These are phyloP conservation scores for Euphorbia pulcherrima DNA, from an alignment of 345 rosid genomes.

Conservation along the genomic window DNA sequence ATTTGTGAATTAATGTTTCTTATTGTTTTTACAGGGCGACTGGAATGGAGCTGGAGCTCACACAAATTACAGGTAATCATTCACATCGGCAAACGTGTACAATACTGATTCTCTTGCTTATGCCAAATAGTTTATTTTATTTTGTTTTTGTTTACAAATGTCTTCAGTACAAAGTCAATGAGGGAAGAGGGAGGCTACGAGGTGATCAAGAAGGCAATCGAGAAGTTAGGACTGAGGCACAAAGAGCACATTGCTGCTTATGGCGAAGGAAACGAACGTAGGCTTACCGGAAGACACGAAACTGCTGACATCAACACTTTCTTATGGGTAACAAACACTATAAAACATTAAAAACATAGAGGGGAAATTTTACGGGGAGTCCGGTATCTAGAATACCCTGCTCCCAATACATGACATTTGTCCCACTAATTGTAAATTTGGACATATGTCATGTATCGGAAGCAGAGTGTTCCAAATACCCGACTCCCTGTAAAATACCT, in stretches of 20 bases:
- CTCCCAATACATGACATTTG: too few relatives aligned
- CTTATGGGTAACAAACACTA: constrained; percentile 47
- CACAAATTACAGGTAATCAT: constrained; percentile 70
- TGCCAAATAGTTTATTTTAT: not conserved
- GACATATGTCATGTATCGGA: too few relatives aligned
- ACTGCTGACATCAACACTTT: constrained; percentile 81
- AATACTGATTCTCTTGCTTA: too few relatives aligned
- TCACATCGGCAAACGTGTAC: too few relatives aligned
- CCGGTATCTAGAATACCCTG: too few relatives aligned
- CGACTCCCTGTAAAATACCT: too few relatives aligned
- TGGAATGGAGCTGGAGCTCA: constrained; percentile 99
- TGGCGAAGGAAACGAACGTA: constrained; percentile 92
- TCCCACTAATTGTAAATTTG: too few relatives aligned
- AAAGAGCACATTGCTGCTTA: constrained; percentile 84
- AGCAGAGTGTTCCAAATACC: too few relatives aligned
- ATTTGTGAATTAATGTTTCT: not conserved
- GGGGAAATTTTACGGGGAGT: too few relatives aligned
- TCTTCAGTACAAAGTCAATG: constrained; percentile 74
- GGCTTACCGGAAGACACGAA: constrained; percentile 81
- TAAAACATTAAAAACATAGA: not conserved
- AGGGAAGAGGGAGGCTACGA: constrained; percentile 71
- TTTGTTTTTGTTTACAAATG: not conserved
- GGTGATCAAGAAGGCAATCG: constrained; percentile 74
- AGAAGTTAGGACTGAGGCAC: constrained; percentile 74
- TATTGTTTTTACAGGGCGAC: constrained; percentile 48